Conservation (phyloP, 345 rosid species). For the Murraya paniculata region DNA sequence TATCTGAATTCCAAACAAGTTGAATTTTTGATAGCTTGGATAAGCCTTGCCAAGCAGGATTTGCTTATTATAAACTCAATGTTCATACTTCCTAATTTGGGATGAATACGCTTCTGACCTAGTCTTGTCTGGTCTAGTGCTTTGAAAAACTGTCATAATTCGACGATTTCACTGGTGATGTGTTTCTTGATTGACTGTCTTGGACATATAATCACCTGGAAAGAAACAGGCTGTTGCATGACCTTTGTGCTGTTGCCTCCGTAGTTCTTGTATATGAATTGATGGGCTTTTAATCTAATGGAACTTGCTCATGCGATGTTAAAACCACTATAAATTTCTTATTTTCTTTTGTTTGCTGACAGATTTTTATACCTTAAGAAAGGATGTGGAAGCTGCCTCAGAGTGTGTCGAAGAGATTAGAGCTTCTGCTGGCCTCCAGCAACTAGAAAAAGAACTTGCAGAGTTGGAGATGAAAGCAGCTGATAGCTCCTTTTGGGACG, state of each 20-base stretch:
- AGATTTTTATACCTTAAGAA: conserved; percentile 83
- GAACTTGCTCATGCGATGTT: neutral
- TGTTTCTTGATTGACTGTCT: neutral
- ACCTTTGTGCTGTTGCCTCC: neutral
- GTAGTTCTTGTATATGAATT: neutral
- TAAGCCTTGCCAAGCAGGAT: neutral
- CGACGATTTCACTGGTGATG: neutral
- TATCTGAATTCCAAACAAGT: neutral
- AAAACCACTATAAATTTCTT: neutral
- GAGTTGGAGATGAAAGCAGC: conserved; percentile 66
- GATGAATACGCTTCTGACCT: neutral
- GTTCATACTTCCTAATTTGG: neutral
- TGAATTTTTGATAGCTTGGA: neutral
- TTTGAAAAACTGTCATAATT: neutral
- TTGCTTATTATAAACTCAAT: neutral
- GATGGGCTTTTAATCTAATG: neutral
- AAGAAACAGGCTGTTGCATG: neutral
- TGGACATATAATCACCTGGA: neutral
- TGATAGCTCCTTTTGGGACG: conserved; percentile 80
- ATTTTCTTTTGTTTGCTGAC: conserved; percentile 17
- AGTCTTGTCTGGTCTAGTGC: neutral
- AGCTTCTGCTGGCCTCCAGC: conserved; percentile 51
- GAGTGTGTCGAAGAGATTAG: conserved; percentile 70
- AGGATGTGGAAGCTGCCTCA: conserved; percentile 68
- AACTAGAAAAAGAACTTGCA: conserved; percentile 53